These are phyloP conservation scores for Sclerotinia trifoliorum DNA, from an alignment of 2,329 filamentous ascomycete species.

Conservation along the genomic window DNA sequence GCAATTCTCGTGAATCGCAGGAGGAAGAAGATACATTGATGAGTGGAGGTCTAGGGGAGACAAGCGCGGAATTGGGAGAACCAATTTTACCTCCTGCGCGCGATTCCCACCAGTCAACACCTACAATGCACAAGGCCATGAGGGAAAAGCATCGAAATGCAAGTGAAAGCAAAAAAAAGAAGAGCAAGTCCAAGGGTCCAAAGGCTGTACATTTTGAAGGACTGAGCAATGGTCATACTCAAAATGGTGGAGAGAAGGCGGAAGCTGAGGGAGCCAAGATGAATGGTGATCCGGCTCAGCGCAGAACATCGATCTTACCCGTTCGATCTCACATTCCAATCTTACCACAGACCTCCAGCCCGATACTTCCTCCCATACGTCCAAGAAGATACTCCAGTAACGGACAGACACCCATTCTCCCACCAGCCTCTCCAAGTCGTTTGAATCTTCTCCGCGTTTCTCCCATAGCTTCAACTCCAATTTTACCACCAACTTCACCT, in stretches of 20 bases:
- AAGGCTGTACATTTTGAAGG: background rate
- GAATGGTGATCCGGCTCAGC: background rate
- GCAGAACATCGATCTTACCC: background rate
- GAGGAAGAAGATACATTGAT: background rate
- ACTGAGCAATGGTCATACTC: background rate
- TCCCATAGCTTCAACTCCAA: background rate
- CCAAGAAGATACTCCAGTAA: background rate
- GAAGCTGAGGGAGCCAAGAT: background rate
- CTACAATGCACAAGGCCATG: background rate
- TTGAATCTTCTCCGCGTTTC: background rate
- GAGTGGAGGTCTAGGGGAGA: slow-evolving; percentile 3
- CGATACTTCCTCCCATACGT: background rate
- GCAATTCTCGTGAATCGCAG: background rate
- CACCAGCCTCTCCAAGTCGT: slow-evolving; percentile 5
- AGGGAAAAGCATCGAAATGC: background rate
- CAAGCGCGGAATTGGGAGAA: slow-evolving; percentile 7
- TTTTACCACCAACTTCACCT: slow-evolving; percentile 8
- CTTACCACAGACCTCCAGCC: background rate
- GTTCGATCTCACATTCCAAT: background rate
- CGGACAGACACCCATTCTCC: background rate
- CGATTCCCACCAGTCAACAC: background rate
- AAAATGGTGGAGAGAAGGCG: background rate
- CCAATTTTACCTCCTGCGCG: background rate
- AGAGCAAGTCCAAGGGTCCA: background rate
- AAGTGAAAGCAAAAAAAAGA: background rate